Evolutionary conservation across 331 rosid species (phyloP).

Genomic region (Pyracantha coccinea): DNA sequence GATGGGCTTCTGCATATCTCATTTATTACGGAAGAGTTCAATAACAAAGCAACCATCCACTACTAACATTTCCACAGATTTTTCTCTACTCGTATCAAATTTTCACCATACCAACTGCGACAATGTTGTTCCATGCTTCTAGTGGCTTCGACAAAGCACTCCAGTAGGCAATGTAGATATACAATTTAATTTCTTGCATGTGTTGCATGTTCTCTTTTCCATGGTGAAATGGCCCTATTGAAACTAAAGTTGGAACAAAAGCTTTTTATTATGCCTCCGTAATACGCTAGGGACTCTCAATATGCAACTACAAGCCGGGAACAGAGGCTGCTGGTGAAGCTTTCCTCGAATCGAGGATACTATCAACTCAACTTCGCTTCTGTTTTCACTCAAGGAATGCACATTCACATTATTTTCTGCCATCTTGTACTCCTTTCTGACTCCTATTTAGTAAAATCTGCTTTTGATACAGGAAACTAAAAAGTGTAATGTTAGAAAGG

Average conservation of each 20-base stretch:
- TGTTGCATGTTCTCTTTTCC: not conserved
- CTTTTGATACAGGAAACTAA: not conserved
- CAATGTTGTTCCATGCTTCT: not conserved
- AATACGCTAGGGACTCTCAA: not conserved
- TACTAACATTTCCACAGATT: not conserved
- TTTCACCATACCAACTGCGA: not conserved
- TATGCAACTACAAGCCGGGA: not conserved
- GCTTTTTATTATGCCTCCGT: not conserved
- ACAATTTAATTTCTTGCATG: not conserved
- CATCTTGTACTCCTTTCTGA: not conserved
- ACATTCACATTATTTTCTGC: not conserved
- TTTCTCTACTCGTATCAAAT: not conserved
- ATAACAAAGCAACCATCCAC: not conserved
- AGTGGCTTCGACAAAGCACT: not conserved
- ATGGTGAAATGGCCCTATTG: slow-evolving; percentile 8
- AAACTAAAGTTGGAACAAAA: not conserved
- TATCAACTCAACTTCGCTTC: not conserved
- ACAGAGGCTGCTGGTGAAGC: not conserved
- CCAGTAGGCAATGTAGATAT: not conserved
- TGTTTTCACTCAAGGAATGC: not conserved
- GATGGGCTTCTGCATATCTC: no score
- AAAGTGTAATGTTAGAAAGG: no score
- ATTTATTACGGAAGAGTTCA: not conserved
- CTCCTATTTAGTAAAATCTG: not conserved
- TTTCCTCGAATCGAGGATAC: not conserved